Percentiles rank a stretch among this genome's conserved stretches.
phyloP scores from a whole-genome alignment of 306 rosid genomes.

The Inga leiocalycina region DNA sequence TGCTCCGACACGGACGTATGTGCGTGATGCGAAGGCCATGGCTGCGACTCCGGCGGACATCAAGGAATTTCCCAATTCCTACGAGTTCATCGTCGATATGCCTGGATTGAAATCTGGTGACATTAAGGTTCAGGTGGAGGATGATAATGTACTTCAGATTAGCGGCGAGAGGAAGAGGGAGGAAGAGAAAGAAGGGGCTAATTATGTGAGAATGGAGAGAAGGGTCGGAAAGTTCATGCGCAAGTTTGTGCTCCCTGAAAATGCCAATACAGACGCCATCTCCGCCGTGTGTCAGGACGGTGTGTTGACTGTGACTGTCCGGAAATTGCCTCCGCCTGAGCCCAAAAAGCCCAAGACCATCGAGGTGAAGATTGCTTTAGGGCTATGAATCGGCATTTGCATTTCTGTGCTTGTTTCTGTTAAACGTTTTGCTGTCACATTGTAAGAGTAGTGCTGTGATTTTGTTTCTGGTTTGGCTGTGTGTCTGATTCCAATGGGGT shows the following conservation, averaged over 20 bases:
- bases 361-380: constrained; percentile 72
- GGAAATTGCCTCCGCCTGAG: constrained; percentile 89
- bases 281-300: constrained; percentile 86
- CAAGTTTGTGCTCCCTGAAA: constrained; percentile 83
- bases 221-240: constrained; percentile 86
- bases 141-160: constrained; percentile 72
- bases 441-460: not conserved
- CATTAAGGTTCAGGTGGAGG: constrained; percentile 91
- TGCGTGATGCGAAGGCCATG: constrained; percentile 88
- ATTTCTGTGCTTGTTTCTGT: not conserved
- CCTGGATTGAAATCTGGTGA: constrained; percentile 88
- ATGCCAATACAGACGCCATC: constrained; percentile 60
- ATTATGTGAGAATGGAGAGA: constrained; percentile 86
- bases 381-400: not conserved
- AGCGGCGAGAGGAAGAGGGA: constrained; percentile 92
- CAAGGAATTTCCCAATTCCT: constrained; percentile 68
- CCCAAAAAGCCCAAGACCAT: constrained; percentile 89
- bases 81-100: constrained; percentile 82
- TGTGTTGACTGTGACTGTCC: constrained; percentile 73
- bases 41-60: constrained; percentile 88
- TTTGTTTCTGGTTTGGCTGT: not conserved
- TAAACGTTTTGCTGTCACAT: not conserved
- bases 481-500: not conserved
- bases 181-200: constrained; percentile 79
- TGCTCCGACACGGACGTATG: constrained; percentile 66